phyloP scores from a whole-genome alignment of 73 alveolate species.

The Paramecium bursaria region DNA sequence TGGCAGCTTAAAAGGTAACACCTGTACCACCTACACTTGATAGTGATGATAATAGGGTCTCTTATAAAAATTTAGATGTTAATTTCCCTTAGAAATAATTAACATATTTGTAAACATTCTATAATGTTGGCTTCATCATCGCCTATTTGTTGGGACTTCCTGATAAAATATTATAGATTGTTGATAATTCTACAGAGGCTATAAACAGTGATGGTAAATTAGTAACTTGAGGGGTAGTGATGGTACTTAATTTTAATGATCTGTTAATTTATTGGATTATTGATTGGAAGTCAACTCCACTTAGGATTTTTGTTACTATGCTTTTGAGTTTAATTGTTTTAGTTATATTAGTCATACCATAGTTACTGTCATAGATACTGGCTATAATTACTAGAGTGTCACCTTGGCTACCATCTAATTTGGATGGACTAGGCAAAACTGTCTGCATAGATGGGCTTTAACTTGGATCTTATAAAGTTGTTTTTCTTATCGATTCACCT shows the following conservation, averaged over 20 bases:
- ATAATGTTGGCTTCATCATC: no score
- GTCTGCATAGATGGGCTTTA: not conserved
- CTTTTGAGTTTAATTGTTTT: not conserved
- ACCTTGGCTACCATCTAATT: conserved; percentile 15
- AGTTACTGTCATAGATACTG: not conserved
- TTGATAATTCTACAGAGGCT: not conserved
- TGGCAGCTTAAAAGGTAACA: no score
- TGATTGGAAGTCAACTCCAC: not conserved
- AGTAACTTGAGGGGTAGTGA: not conserved
- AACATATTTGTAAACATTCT: no score
- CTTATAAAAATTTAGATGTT: no score
- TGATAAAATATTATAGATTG: not conserved
- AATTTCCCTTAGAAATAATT: no score
- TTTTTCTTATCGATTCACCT: not conserved
- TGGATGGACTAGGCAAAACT: conserved; percentile 1
- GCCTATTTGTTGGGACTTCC: no score
- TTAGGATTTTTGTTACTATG: not conserved
- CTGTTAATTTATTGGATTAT: not conserved
- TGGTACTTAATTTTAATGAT: not conserved
- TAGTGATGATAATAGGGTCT: no score
- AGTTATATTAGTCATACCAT: not conserved
- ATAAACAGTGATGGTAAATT: not conserved
- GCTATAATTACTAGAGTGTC: conserved; percentile 5
- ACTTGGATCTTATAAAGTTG: not conserved
- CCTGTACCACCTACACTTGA: no score